A percentile compares a stretch with the other conserved stretches of the same genome.
Evolutionary conservation across 306 rosid genomes (phyloP).

Genomic region (Prunus dulcis): DNA sequence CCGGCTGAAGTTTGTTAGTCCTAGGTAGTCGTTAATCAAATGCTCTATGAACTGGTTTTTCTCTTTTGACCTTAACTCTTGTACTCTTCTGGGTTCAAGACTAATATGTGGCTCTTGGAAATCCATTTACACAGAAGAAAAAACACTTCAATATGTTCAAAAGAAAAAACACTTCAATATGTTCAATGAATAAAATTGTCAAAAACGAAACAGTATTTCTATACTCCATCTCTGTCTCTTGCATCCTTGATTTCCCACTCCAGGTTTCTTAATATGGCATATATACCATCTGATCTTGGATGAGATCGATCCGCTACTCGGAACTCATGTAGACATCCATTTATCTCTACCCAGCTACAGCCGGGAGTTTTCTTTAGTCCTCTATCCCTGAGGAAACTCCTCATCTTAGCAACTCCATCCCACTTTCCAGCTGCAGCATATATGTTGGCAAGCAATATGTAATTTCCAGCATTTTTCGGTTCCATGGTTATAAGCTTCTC

Average conservation of each 20-base stretch:
- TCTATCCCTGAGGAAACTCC: constrained; percentile 57
- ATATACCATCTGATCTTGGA: constrained; percentile 53
- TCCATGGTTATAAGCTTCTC: constrained; percentile 65
- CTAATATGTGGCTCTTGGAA: too few species aligned
- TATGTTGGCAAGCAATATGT: constrained; percentile 69
- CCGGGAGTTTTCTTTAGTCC: constrained; percentile 73
- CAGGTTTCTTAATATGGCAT: constrained; percentile 38
- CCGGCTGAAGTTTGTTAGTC: too few species aligned
- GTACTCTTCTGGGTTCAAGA: too few species aligned
- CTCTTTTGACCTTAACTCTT: too few species aligned
- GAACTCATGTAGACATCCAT: constrained; percentile 61
- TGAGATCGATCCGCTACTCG: constrained; percentile 70
- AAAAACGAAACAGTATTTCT: neutral
- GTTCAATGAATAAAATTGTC: neutral
- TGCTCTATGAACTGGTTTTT: too few species aligned
- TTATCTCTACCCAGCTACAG: constrained; percentile 69
- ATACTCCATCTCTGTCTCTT: constrained; percentile 17
- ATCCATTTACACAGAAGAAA: too few species aligned
- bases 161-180: neutral
- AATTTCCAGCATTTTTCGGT: constrained; percentile 75
- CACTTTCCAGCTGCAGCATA: constrained; percentile 82
- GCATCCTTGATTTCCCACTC: constrained; percentile 51
- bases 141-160: neutral
- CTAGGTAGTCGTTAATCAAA: too few species aligned
- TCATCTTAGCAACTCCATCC: constrained; percentile 71